Evolutionary conservation across 2,329 filamentous ascomycete genomes (phyloP), one percentile per base, ranked within the genome.

Genomic region (Furcasterigmium furcatum): DNA sequence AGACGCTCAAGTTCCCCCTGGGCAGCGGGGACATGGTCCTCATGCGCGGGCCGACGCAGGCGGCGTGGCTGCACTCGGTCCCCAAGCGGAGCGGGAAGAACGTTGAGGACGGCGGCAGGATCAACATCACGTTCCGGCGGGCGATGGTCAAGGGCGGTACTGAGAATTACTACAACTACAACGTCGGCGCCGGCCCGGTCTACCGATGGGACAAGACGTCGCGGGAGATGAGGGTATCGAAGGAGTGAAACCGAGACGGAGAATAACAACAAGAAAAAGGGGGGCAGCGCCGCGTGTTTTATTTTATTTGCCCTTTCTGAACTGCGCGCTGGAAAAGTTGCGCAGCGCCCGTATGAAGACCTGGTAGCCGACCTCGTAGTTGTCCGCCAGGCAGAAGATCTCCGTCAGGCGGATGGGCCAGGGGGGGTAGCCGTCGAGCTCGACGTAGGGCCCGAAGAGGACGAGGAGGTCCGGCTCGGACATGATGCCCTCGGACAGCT

Each of bases 381-480:
- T 90, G 60, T 91, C 87, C 46, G 79, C 77, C 12, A 88, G 72
- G 57, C 84, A 81, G 64, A 91, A 96, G 47, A 99, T 96, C 73
- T 99, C 94, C 0, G 91, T 96, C 60, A 99, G 71, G 36, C 94
- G 81, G 50, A 97, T 80, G 68, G 96, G 94, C 94, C 94, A 99
- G 1, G 94, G 94, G 9, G 94, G 94, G 63, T 97, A 99, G 9
- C 94, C 91, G 44, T 90, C 85, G 38, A 99, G 70, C 62, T 91
- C 85, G 44, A 97, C 82, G 41, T 84, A 82, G 4, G 91, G 88
- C 1, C 87, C 84, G 63, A 99, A 99, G 9, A 96, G 71, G 45
- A 99, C 80, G 47, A 99, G 72, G 13, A 99, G 73, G 62, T 97
- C 91, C 3, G 94, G 94, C 67, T 99, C 92, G 9, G 80, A 77